phyloP scores from a whole-genome alignment of 768 basidiomycete species.

The Auricularia heimuer region DNA sequence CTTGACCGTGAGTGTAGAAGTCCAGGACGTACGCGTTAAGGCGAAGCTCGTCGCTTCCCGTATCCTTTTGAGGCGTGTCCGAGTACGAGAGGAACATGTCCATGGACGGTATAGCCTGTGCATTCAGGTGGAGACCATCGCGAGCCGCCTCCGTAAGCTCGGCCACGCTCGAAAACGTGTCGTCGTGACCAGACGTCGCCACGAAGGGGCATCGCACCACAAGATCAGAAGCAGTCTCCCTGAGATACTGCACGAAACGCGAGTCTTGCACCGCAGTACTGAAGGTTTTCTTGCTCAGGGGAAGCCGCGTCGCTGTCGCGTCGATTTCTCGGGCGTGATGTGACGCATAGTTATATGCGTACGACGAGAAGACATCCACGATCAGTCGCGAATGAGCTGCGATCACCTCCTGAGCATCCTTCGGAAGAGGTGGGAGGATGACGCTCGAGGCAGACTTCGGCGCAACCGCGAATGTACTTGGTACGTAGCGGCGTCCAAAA shows the following conservation, averaged over 20 bases:
- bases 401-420: slow-evolving; percentile 32
- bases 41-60: slow-evolving; percentile 19
- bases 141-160: slow-evolving; percentile 47
- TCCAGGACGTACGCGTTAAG: slow-evolving; percentile 62
- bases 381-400: slow-evolving; percentile 39
- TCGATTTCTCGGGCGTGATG: slow-evolving; percentile 31
- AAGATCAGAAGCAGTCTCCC: slow-evolving; percentile 27
- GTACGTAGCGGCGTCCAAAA: slow-evolving; percentile 51
- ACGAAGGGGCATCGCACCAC: slow-evolving; percentile 51
- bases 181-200: slow-evolving; percentile 57
- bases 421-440: slow-evolving; percentile 40
- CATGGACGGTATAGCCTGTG: slow-evolving; percentile 52
- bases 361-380: slow-evolving; percentile 43
- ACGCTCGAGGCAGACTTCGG: slow-evolving; percentile 47
- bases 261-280: slow-evolving; percentile 12
- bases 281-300: slow-evolving; percentile 32
- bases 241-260: slow-evolving; percentile 29
- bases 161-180: slow-evolving; percentile 38
- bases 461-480: slow-evolving; percentile 31
- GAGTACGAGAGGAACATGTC: slow-evolving; percentile 2
- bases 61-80: slow-evolving; percentile 7
- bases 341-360: slow-evolving; percentile 40
- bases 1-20: slow-evolving; percentile 59
- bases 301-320: slow-evolving; percentile 32
- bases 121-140: slow-evolving; percentile 44